Percentiles rank a stretch among this genome's conserved stretches.
Conservation (phyloP, 1,284 basidiomycete species). For the Rhizopogon parksii region DNA sequence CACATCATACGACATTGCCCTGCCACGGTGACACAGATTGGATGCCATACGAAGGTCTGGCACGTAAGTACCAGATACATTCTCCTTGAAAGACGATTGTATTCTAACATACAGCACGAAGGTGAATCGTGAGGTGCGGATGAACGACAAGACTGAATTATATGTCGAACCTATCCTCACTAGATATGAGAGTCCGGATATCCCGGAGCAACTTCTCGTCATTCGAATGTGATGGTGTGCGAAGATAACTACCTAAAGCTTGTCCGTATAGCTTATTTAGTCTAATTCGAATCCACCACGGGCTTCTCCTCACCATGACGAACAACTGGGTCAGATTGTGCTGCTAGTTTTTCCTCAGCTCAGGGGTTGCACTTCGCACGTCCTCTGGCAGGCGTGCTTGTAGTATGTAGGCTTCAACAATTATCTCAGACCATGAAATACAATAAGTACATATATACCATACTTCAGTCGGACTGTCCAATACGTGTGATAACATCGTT, state of each 20-base stretch:
- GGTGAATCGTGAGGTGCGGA: conserved; percentile 40
- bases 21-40: conserved; percentile 39
- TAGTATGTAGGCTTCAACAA: too few relatives aligned
- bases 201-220: conserved; percentile 69
- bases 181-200: conserved; percentile 54
- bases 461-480: background rate
- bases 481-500: too few relatives aligned
- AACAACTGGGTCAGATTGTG: too few relatives aligned
- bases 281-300: too few relatives aligned
- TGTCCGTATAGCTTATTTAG: too few relatives aligned
- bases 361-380: too few relatives aligned
- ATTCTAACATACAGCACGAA: conserved; percentile 20
- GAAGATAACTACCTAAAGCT: background rate
- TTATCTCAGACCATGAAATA: too few relatives aligned
- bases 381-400: too few relatives aligned
- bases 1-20: conserved; percentile 36
- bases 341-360: too few relatives aligned
- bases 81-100: background rate
- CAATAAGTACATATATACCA: background rate
- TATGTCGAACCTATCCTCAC: conserved; percentile 35
- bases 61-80: conserved; percentile 32
- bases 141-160: conserved; percentile 33
- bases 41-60: conserved; percentile 47
- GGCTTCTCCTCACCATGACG: too few relatives aligned
- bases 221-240: conserved; percentile 32